Base-by-base conservation (phyloP, 345 rosid species). In the Litchi chinensis region DNA sequence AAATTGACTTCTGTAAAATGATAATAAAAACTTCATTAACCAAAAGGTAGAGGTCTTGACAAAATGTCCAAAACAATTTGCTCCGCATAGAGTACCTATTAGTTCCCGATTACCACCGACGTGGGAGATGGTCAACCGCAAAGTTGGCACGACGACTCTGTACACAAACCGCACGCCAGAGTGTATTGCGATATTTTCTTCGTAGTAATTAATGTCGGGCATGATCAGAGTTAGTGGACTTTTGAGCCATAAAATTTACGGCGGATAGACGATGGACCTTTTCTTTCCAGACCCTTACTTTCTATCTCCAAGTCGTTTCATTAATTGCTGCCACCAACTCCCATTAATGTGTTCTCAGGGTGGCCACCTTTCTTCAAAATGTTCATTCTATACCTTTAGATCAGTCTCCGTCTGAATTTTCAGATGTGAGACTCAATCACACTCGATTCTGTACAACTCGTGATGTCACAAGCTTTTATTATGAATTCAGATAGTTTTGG, bases 281-380 rank as follows among this genome's bases (percentile, higher is more conserved):
- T n/a, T 60, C 48, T 13, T 5, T 32, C 6, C 24, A 24, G 24
- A 72, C 64, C 16, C 54, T 70, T 78, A 54, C 68, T 21, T 26
- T 15, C 37, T 68, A 26, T 62, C 21, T 24, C 60, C 26, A 52
- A 8, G 44, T 50, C 28, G 41, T 2, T 0, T 1, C 79, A 82
- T 78, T 82, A 26, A 82, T 63, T 68, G 6, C 12, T 32, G 22
- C 68, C 5, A 77, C 71, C 84, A 0, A 74, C 81, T 44, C 0
- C 0, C 76, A 74, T 82, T 78, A 32, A 77, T 78, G 43, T 54
- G 6, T 43, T 24, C 10, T 46, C 5, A 16, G 24, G 66, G 46
- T 79, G 28, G 8, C 59, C 6, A 5, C 59, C 65, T 0, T 52
- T 50, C 40, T 75, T 80, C 46, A 54, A 26, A 13, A 24, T 40